These are phyloP conservation scores for Dipteronia dyeriana DNA, from an alignment of 345 rosid genomes.

Conservation along the genomic window DNA sequence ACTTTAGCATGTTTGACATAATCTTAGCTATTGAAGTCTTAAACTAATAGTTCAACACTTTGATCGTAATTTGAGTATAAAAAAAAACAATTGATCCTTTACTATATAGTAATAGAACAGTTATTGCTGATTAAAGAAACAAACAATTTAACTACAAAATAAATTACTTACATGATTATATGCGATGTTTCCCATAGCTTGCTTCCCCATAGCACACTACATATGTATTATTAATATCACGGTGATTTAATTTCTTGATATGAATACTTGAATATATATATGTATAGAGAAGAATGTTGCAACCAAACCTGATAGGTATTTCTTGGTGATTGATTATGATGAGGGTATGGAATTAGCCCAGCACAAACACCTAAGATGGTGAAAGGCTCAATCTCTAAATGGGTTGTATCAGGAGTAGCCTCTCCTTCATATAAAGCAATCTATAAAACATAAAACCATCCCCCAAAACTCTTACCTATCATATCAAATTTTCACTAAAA, in stretches of 20 bases:
- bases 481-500: constrained; percentile 10
- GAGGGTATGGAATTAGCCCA: constrained; percentile 94
- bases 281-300: constrained; percentile 6
- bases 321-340: constrained; percentile 99
- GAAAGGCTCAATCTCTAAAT: constrained; percentile 96
- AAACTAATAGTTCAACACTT: no score
- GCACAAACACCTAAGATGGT: constrained; percentile 95
- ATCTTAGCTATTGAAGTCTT: no score
- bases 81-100: no score
- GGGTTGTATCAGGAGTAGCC: constrained; percentile 72
- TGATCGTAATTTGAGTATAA: no score
- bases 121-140: constrained; percentile 9
- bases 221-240: constrained; percentile 7
- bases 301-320: constrained; percentile 89
- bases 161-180: constrained; percentile 75
- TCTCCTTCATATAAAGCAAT: constrained; percentile 89
- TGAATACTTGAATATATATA: neutral
- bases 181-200: constrained; percentile 99
- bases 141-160: constrained; percentile 3
- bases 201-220: constrained; percentile 99
- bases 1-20: no score
- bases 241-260: constrained; percentile 2
- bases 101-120: no score
- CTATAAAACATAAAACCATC: constrained; percentile 39
- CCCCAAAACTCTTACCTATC: constrained; percentile 13